Percentiles rank a stretch among this genome's conserved stretches.
These are phyloP conservation scores for Ogataea hybrid DNA, from an alignment of 1,139 yeast genomes.

Conservation along the genomic window DNA sequence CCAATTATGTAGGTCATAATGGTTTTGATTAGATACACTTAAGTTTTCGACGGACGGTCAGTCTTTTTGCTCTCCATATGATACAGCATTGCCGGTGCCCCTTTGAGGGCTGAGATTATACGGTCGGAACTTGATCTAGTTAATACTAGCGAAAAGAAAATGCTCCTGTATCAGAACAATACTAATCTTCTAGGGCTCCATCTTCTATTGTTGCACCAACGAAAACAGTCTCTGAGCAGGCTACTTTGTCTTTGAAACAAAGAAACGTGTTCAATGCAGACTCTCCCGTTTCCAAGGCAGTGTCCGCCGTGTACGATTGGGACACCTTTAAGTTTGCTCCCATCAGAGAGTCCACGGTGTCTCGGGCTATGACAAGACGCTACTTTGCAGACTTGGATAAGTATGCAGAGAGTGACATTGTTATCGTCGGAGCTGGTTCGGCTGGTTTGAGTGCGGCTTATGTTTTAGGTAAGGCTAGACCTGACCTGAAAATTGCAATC, in stretches of 20 bases:
- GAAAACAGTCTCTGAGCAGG: conserved; percentile 6
- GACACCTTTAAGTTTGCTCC: conserved; percentile 66
- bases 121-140: conserved; percentile 79
- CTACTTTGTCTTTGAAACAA: conserved; percentile 18
- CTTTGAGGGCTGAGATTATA: conserved; percentile 54
- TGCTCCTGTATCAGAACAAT: conserved; percentile 9
- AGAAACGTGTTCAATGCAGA: conserved; percentile 23
- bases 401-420: conserved; percentile 72
- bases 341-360: conserved; percentile 74
- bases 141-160: conserved; percentile 77
- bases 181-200: conserved; percentile 20
- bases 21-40: conserved; percentile 5
- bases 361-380: conserved; percentile 81
- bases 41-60: conserved; percentile 11
- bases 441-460: conserved; percentile 78
- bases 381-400: conserved; percentile 73
- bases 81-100: conserved; percentile 20
- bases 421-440: conserved; percentile 77
- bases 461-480: conserved; percentile 69
- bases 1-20: conserved; percentile 10
- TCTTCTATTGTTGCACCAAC: conserved; percentile 14
- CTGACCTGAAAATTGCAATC: conserved; percentile 72
- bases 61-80: conserved; percentile 2
- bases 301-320: conserved; percentile 53
- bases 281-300: conserved; percentile 35